Base-by-base conservation (phyloP, 495 filamentous ascomycete genomes). In the Penicillium robsamsonii region DNA sequence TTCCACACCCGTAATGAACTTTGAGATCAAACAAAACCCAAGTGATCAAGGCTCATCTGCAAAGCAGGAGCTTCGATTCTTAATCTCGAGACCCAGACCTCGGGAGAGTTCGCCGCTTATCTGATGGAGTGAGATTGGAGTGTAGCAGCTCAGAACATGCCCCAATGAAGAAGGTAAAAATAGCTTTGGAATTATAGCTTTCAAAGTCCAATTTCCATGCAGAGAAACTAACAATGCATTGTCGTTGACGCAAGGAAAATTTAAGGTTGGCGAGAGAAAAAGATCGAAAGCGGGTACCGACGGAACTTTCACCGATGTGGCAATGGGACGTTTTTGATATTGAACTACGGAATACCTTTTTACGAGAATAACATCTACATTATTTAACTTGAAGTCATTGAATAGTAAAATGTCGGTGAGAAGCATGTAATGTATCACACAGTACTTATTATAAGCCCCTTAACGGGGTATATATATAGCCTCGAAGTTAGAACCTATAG, bases 281-380 rank as follows among this genome's bases (percentile, higher is more conserved):
- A 60, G 60, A 58, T 29, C 57, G 64, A 67, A 69, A 67, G 64
- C 64, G 61, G 65, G 65, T 68, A 66, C 63, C 55, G 35, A 61
- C 65, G 65, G 65, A 66, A 53, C 29, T 52, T 60, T 46, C 59
- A 57, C 56, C 50, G 42, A 54, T 38, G 40, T 59, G 62, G 43
- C 54, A 50, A 54, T 38, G 35, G 35, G 8, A 11, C 5, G 35
- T 6, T 38, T 38, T 17, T 38, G 35, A 38, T 38, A 38, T 38
- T 38, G 35, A 1, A n/a, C 25, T 5, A 27, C 25, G 25, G 25
- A 5, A 3, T 27, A 27, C 25, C 4, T 31, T 15, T 31, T 47
- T 6, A 38, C 20, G 24, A 17, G 48, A 50, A 15, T 9, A 46
- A 46, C 15, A 38, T 17, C 13, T n/a, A 15, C 5, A n/a, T 37